Evolutionary conservation across 2,329 filamentous ascomycete species (phyloP), one percentile per base, ranked within the genome.

Genomic region (Penicillium fuscoglaucum): DNA sequence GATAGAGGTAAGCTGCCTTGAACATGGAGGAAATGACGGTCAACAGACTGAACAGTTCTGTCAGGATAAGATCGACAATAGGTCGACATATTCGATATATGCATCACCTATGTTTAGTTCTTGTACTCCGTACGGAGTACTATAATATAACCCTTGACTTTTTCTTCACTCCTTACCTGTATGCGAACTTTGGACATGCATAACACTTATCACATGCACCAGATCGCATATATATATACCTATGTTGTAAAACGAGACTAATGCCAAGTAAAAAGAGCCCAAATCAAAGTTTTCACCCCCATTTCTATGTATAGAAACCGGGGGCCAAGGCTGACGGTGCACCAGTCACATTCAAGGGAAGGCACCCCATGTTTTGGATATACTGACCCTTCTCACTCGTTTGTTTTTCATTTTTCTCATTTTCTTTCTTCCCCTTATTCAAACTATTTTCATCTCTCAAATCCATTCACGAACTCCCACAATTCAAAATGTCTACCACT

Each of bases 401-500:
- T 50, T 39, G 10, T 46, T 37, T 41, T 19, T 8, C 19, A 21
- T 21, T 9, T 10, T 13, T 13, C n/a, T 4, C 15, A 10, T 37
- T 37, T 9, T 39, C 12, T 46, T 39, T 28, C 21, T 46, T 47
- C 41, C 17, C n/a, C 37, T 43, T 43, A 56, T 15, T 33, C 12
- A 37, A 40, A 9, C 13, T 40, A 41, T 17, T 6, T 19, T 7
- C 21, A 43, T 35, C 47, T 41, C 13, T 21, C 26, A 29, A 29
- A 46, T 6, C 28, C 33, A 40, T 31, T 15, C 12, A 8, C 33
- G 3, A 35, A 31, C 19, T 10, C 17, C 24, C 15, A 49, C 26
- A 41, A 41, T 28, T 44, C 52, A 64, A 55, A 68, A 70, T 67
- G 65, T 60, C 63, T 19, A 65, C 66, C 10, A 64, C 67, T 31